A percentile compares a stretch with the other conserved stretches of the same genome.
Evolutionary conservation across 345 rosid species (phyloP).

Genomic region (Gossypium arboreum): DNA sequence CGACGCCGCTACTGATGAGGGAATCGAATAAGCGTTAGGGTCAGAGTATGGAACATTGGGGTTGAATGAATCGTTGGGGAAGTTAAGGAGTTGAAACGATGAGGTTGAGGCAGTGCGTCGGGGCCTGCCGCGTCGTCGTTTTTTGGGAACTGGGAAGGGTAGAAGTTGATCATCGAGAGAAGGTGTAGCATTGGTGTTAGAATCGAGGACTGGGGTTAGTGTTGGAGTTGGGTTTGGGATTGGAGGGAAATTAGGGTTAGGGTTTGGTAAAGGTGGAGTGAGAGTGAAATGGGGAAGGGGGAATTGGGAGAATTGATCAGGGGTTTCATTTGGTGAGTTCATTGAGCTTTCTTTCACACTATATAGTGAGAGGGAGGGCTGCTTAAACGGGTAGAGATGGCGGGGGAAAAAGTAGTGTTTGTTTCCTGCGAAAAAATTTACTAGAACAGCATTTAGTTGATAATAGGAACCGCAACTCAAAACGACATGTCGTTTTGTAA

Average conservation of each 20-base stretch:
- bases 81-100: conserved; percentile 35
- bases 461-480: neutral
- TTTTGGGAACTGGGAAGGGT: conserved; percentile 73
- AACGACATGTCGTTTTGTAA: neutral
- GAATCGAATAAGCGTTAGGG: conserved; percentile 24
- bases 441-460: neutral
- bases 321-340: conserved; percentile 39
- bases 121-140: conserved; percentile 81
- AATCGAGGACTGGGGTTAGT: neutral
- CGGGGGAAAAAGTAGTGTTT: conserved; percentile 15
- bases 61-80: conserved; percentile 17
- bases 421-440: neutral
- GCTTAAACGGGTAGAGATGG: neutral
- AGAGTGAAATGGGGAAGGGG: conserved; percentile 40
- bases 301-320: conserved; percentile 35
- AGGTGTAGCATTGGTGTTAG: conserved; percentile 21
- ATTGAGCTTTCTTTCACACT: conserved; percentile 19
- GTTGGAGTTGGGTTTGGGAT: neutral
- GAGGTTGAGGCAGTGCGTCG: conserved; percentile 46
- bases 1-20: conserved; percentile 11
- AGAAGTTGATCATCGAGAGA: conserved; percentile 35
- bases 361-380: neutral
- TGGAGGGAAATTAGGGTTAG: conserved; percentile 24
- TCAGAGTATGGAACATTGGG: conserved; percentile 19
- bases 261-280: conserved; percentile 36